A percentile compares a stretch with the other conserved stretches of the same genome.
Evolutionary conservation across 2,329 filamentous ascomycete genomes (phyloP).

Genomic region (Pseudonectria buxi): DNA sequence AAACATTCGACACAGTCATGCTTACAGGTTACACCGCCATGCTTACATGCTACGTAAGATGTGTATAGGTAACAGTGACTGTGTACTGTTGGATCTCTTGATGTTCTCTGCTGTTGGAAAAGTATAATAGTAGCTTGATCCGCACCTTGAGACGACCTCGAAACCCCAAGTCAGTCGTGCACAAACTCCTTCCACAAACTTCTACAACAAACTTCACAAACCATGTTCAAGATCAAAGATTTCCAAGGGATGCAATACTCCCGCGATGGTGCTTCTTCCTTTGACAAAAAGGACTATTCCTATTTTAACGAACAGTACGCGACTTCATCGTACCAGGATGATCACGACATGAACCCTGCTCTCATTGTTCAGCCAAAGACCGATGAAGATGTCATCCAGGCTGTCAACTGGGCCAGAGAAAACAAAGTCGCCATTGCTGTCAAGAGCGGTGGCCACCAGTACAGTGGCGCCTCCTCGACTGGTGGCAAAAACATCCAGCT

Average conservation of each 20-base stretch:
- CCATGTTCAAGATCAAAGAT: slow-evolving; percentile 15
- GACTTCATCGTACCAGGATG: slow-evolving; percentile 32
- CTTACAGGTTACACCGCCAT: too few relatives aligned
- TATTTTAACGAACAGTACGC: slow-evolving; percentile 35
- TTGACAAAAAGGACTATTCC: slow-evolving; percentile 8
- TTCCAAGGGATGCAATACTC: slow-evolving; percentile 18
- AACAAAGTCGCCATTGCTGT: slow-evolving; percentile 37
- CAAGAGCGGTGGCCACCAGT: slow-evolving; percentile 42
- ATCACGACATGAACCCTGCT: slow-evolving; percentile 37
- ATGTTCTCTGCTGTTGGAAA: too few relatives aligned
- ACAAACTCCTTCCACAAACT: too few relatives aligned
- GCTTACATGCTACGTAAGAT: too few relatives aligned
- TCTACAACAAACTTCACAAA: too few relatives aligned
- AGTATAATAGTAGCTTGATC: too few relatives aligned
- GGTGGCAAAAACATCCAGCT: slow-evolving; percentile 38
- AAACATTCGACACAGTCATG: too few relatives aligned
- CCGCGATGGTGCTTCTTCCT: slow-evolving; percentile 8
- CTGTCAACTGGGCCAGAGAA: slow-evolving; percentile 34
- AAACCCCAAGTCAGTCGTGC: too few relatives aligned
- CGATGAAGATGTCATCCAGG: slow-evolving; percentile 34
- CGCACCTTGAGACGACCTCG: too few relatives aligned
- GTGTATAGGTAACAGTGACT: too few relatives aligned
- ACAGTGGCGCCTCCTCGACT: slow-evolving; percentile 42
- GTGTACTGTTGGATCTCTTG: too few relatives aligned
- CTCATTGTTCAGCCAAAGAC: slow-evolving; percentile 37